A percentile compares a stretch with the other conserved stretches of the same genome.
Evolutionary conservation across 163 green algal genomes (phyloP).

Genomic region (Scenedesmus sp.): DNA sequence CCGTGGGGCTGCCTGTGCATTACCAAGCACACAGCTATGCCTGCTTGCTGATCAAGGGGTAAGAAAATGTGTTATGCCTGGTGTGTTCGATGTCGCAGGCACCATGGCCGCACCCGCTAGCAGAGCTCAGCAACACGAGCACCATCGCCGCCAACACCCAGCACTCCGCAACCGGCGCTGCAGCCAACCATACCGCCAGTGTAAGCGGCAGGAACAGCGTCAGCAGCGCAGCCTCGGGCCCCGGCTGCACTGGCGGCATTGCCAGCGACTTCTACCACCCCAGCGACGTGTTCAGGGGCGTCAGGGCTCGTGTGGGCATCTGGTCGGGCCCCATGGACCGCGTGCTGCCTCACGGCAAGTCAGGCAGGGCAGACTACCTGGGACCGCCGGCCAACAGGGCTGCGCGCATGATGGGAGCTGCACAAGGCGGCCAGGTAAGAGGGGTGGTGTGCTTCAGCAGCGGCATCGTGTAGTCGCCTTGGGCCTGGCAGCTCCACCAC

Average conservation of each 20-base stretch:
- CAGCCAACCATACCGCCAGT: neutral
- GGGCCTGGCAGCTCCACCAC: too few relatives aligned
- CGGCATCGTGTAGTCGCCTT: too few relatives aligned
- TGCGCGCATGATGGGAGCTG: conserved; percentile 69
- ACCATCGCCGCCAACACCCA: neutral
- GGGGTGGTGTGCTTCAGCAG: neutral
- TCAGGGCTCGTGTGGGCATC: conserved; percentile 71
- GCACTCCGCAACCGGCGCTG: neutral
- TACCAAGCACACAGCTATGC: neutral
- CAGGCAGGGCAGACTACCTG: conserved; percentile 76
- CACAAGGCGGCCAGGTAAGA: conserved; percentile 68
- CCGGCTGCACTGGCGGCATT: neutral
- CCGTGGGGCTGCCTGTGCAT: too few relatives aligned
- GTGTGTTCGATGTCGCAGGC: conserved; percentile 53
- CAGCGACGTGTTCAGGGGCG: conserved; percentile 59
- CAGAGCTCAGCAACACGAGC: neutral
- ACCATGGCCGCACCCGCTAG: conserved; percentile 63
- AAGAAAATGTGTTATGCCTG: neutral
- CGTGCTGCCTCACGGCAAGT: conserved; percentile 72
- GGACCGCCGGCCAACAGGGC: conserved; percentile 71
- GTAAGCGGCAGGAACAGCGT: neutral
- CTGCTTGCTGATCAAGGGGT: neutral
- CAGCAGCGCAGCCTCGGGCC: neutral
- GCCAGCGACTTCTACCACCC: conserved; percentile 21
- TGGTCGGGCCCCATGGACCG: conserved; percentile 69